Base-by-base conservation (phyloP, 805 yeast species). In the Yamadazyma sp. region DNA sequence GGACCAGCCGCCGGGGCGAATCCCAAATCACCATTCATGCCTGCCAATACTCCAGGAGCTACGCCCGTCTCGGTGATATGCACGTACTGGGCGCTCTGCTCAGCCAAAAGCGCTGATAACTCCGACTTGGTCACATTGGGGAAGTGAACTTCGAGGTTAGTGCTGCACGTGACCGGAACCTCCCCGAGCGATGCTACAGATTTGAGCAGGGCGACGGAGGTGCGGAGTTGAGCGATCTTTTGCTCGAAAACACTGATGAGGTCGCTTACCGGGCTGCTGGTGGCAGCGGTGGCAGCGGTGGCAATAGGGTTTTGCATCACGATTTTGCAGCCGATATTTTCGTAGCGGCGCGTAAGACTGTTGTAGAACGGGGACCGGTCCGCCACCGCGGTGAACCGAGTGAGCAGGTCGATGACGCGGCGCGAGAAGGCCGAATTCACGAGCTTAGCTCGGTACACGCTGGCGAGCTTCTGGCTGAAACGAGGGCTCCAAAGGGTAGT, bases 341-440 rank as follows among this genome's bases (percentile, higher is more conserved):
- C 46, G 37, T 20, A 41, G 18, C 26, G 18, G 7, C 27, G 22
- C n/a, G 46, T 33, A 3, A 41, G 8, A 6, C 23, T 20, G 28
- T 44, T 44, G 26, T 26, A 44, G 32, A 24, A 37, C 5, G 11
- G 34, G 7, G 47, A 37, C 12, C 23, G 18, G 24, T 44, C 47
- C 12, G 26, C 11, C 6, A 37, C 21, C 8, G 16, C 12, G 16
- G 35, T 37, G 27, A 37, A 37, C 5, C 14, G 16, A 6, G 35
- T 37, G 19, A 37, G 9, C 4, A 37, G 12, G 26, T 30, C 24
- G 5, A 18, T 13, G 15, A 37, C 10, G 4, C 9, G 5, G 31
- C 11, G 28, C 14, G 9, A n/a, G n/a, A n/a, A n/a, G n/a, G n/a
- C n/a, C n/a, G 36, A 19, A n/a, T 29, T 35, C 7, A 29, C 22